phyloP scores from a whole-genome alignment of 2,329 filamentous ascomycete genomes.

The Aureobasidium musti region DNA sequence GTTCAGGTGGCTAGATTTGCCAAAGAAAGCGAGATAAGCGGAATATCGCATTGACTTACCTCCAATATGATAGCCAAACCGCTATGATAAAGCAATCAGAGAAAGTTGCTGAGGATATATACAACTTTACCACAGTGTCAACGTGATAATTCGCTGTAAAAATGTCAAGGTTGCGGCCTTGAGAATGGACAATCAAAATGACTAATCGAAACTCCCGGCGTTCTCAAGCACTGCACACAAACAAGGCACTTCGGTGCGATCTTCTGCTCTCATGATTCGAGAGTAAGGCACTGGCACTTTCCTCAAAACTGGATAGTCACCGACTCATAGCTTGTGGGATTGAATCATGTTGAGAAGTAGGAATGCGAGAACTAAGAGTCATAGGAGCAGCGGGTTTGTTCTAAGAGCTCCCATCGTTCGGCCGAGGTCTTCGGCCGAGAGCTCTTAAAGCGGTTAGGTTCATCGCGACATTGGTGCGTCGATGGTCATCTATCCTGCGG shows the following conservation, averaged over 20 bases:
- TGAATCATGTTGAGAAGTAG: neutral
- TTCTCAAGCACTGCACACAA: neutral
- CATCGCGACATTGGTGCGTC: neutral
- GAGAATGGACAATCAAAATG: neutral
- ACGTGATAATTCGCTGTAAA: neutral
- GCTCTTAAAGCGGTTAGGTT: neutral
- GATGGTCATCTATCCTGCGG: neutral
- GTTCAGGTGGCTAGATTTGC: conserved; percentile 19
- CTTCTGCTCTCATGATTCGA: neutral
- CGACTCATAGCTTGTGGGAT: too few relatives aligned
- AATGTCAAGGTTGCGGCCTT: neutral
- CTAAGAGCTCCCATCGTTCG: neutral
- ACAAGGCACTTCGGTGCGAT: conserved; percentile 3
- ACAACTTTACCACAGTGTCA: neutral
- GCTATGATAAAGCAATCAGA: neutral
- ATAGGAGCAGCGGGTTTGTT: neutral
- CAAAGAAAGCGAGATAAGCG: conserved; percentile 12
- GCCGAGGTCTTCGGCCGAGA: conserved; percentile 4
- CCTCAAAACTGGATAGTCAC: neutral
- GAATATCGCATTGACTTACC: conserved; percentile 10
- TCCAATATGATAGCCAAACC: neutral
- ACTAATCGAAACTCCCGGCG: conserved; percentile 9
- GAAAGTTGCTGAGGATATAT: neutral
- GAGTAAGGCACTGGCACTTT: neutral
- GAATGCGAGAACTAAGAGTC: neutral